Evolutionary conservation across 176 grass and related monocot species (phyloP).

Genomic region (Canna indica): DNA sequence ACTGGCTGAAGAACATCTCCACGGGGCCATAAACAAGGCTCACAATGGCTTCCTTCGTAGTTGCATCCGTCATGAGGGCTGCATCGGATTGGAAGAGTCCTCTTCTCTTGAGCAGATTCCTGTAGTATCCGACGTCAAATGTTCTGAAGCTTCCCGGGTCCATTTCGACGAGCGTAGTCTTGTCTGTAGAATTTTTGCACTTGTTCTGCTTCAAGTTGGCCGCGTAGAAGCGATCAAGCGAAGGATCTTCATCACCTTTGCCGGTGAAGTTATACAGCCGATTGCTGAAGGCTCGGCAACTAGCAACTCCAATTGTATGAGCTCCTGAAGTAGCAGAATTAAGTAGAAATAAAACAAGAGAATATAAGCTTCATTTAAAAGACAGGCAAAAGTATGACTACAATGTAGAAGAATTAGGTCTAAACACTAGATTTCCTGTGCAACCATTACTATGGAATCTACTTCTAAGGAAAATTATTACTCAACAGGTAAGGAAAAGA

Average conservation of each 20-base stretch:
- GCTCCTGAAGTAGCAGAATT: slow-evolving; percentile 29
- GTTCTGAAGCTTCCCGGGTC: slow-evolving; percentile 79
- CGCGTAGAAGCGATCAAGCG: slow-evolving; percentile 50
- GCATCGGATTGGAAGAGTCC: slow-evolving; percentile 83
- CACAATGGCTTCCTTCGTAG: slow-evolving; percentile 27
- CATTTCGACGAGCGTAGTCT: slow-evolving; percentile 76
- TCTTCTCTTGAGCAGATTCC: slow-evolving; percentile 41
- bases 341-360: neutral
- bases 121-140: slow-evolving; percentile 75
- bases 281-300: slow-evolving; percentile 46
- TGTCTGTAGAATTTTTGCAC: slow-evolving; percentile 37
- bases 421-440: neutral
- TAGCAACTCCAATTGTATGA: slow-evolving; percentile 76
- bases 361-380: no score
- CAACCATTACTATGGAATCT: no score
- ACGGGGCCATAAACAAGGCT: slow-evolving; percentile 17
- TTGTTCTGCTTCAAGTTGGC: slow-evolving; percentile 46
- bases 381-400: no score
- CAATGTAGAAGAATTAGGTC: no score
- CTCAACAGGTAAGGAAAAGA: neutral
- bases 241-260: slow-evolving; percentile 41
- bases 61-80: slow-evolving; percentile 38
- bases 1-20: slow-evolving; percentile 51
- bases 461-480: neutral
- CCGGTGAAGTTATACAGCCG: slow-evolving; percentile 89